Evolutionary conservation across 352 stramenopile genomes (phyloP).

Genomic region (Halophytophthora batemanensis): DNA sequence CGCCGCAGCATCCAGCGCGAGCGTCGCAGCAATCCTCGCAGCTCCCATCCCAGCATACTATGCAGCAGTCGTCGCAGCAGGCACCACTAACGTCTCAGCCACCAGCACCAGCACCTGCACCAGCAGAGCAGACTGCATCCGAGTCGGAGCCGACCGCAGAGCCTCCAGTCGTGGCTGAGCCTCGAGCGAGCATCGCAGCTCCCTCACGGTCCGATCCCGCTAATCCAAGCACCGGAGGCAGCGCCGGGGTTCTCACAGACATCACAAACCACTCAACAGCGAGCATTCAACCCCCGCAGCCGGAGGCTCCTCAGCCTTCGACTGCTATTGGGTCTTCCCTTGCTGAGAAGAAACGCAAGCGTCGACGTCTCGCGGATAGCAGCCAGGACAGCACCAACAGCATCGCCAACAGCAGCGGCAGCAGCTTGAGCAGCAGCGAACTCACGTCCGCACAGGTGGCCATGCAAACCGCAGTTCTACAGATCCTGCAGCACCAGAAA

Average conservation of each 20-base stretch:
- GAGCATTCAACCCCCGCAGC: constrained; percentile 8
- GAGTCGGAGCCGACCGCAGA: neutral
- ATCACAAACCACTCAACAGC: constrained; percentile 58
- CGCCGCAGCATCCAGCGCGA: constrained; percentile 18
- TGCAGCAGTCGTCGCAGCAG: constrained; percentile 10
- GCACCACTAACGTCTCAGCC: constrained; percentile 1
- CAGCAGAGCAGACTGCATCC: too few species aligned
- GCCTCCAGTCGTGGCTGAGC: constrained; percentile 2
- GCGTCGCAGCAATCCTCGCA: constrained; percentile 10
- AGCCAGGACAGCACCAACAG: constrained; percentile 35
- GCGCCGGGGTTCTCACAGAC: constrained; percentile 36
- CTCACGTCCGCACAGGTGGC: constrained; percentile 22
- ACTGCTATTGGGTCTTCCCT: constrained; percentile 1
- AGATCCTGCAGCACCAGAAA: constrained; percentile 33
- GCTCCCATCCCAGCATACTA: neutral
- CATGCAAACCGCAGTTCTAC: constrained; percentile 33
- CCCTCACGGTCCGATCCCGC: neutral
- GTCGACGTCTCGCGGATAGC: constrained; percentile 21
- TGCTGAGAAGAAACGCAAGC: constrained; percentile 32
- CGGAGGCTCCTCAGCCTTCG: constrained; percentile 2
- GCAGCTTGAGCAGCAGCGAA: constrained; percentile 19
- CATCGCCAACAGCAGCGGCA: constrained; percentile 20
- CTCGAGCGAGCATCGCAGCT: constrained; percentile 1
- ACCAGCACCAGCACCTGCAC: neutral
- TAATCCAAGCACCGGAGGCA: neutral